Evolutionary conservation across 2,329 filamentous ascomycete species (phyloP).

Genomic region (Lomentospora prolificans): DNA sequence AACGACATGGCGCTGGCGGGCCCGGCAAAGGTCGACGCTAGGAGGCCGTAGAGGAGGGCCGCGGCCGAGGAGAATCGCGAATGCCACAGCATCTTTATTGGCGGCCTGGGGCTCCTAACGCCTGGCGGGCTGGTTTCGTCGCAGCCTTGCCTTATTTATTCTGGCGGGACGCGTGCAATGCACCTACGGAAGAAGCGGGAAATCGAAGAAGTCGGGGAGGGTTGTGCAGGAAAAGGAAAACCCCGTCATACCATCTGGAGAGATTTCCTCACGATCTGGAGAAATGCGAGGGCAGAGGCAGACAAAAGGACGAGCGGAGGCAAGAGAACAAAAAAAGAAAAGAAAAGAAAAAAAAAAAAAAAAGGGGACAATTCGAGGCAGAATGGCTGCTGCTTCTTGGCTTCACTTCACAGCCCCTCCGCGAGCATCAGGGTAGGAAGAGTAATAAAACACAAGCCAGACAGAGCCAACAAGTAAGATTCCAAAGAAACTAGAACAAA

Average conservation of each 20-base stretch:
- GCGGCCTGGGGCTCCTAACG: not conserved
- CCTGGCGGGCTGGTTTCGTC: no score
- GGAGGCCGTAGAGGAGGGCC: not conserved
- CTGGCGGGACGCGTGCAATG: no score
- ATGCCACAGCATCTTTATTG: not conserved
- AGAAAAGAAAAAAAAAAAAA: not conserved
- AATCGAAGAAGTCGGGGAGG: not conserved
- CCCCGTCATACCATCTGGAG: not conserved
- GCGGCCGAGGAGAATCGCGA: not conserved
- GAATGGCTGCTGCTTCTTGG: no score
- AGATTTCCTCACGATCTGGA: not conserved
- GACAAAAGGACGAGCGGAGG: no score
- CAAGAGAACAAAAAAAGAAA: not conserved
- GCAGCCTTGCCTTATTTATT: no score
- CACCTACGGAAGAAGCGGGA: not conserved
- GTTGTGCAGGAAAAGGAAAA: not conserved
- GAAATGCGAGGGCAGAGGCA: no score
- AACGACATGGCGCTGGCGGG: slow-evolving; percentile 13
- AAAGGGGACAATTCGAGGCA: not conserved
- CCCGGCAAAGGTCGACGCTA: slow-evolving; percentile 9
- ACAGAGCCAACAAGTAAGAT: no score
- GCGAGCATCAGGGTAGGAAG: no score
- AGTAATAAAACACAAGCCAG: no score
- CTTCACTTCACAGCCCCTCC: no score
- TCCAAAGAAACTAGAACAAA: no score